phyloP scores from a whole-genome alignment of 805 yeast genomes.

The Cyberlindnera amylophila region DNA sequence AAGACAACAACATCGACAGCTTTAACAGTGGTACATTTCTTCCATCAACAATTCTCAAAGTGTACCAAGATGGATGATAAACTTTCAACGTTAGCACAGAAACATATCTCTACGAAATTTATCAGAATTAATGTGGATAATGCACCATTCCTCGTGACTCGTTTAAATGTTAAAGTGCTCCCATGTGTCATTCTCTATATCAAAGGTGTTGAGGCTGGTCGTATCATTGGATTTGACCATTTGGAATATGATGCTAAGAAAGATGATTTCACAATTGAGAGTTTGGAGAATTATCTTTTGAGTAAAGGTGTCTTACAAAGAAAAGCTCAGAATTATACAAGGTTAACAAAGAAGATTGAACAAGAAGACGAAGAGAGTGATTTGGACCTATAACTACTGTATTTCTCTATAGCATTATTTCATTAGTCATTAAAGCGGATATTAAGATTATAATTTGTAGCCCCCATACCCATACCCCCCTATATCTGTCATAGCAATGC shows the following conservation, averaged over 20 bases:
- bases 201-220: constrained; percentile 53
- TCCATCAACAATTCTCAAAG: constrained; percentile 53
- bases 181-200: constrained; percentile 67
- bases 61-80: constrained; percentile 57
- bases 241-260: constrained; percentile 42
- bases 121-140: constrained; percentile 53
- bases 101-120: constrained; percentile 53
- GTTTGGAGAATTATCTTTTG: constrained; percentile 44
- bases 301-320: constrained; percentile 25
- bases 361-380: constrained; percentile 37
- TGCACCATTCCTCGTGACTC: constrained; percentile 70
- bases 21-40: constrained; percentile 56
- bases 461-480: too few species aligned
- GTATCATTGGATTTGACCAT: constrained; percentile 68
- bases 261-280: constrained; percentile 42
- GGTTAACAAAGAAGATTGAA: constrained; percentile 14
- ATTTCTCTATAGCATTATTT: neutral
- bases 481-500: too few species aligned
- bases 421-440: neutral
- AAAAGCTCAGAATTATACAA: constrained; percentile 31
- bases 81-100: constrained; percentile 46
- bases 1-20: constrained; percentile 41
- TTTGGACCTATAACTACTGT: constrained; percentile 27
- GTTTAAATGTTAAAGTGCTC: constrained; percentile 58
- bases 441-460: too few species aligned